Conservation (phyloP, 2,329 filamentous ascomycete genomes). For the Ilyonectria destructans region DNA sequence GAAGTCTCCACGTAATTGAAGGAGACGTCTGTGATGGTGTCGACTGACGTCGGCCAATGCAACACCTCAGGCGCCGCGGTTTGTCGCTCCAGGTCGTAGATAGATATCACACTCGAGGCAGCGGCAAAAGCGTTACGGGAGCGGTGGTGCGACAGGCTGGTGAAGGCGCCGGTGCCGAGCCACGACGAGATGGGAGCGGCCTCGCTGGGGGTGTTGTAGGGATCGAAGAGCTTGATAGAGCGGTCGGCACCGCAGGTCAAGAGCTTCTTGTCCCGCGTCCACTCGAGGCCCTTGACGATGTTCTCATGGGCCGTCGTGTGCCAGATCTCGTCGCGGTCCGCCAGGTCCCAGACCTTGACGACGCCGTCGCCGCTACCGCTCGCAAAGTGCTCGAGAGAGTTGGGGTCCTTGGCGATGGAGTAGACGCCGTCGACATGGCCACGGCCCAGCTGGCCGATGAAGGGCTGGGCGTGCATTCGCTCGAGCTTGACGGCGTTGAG, state of each 20-base stretch:
- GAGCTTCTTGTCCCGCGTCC: constrained; percentile 88
- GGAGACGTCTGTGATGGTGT: constrained; percentile 89
- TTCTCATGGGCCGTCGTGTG: constrained; percentile 90
- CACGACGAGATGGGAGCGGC: constrained; percentile 86
- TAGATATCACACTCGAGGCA: constrained; percentile 82
- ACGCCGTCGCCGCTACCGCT: constrained; percentile 93
- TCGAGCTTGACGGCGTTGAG: constrained; percentile 90
- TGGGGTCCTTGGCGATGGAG: constrained; percentile 85
- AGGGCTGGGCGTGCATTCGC: constrained; percentile 85
- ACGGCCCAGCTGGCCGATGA: constrained; percentile 87
- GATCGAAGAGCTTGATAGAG: constrained; percentile 92
- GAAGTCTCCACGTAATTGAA: constrained; percentile 98
- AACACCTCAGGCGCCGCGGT: constrained; percentile 87
- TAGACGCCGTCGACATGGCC: constrained; percentile 94
- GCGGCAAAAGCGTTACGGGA: constrained; percentile 85
- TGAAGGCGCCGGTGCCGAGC: constrained; percentile 88
- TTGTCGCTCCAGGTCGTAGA: constrained; percentile 90
- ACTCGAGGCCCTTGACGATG: constrained; percentile 91
- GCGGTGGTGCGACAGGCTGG: constrained; percentile 87
- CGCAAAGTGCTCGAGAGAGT: constrained; percentile 81
- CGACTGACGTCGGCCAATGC: constrained; percentile 88
- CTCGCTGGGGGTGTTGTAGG: constrained; percentile 81
- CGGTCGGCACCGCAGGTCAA: constrained; percentile 90
- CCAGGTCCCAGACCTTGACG: constrained; percentile 91
- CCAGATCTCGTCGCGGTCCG: constrained; percentile 82